These are phyloP conservation scores for Psilocybe cyanescens DNA, from an alignment of 768 basidiomycete species.

Conservation along the genomic window DNA sequence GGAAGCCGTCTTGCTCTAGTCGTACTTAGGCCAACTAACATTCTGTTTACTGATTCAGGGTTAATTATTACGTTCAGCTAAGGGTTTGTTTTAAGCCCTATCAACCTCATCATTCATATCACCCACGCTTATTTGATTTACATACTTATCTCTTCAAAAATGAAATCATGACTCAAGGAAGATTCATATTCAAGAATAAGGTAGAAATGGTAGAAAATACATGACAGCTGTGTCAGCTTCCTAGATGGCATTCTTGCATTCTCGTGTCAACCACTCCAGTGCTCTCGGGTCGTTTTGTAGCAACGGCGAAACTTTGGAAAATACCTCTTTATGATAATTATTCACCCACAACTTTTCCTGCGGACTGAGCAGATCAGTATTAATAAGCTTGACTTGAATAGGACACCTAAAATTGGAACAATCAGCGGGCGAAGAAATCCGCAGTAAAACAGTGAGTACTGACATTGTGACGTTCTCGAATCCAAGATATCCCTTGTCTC, in stretches of 20 bases:
- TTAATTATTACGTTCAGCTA: no score
- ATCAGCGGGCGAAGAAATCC: not conserved
- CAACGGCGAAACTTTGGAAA: constrained; percentile 73
- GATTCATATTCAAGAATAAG: no score
- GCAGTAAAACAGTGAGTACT: constrained; percentile 25
- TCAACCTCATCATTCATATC: no score
- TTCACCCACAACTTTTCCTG: constrained; percentile 84
- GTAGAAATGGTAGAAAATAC: no score
- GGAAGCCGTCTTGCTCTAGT: not conserved
- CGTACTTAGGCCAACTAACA: no score
- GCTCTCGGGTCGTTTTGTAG: constrained; percentile 65
- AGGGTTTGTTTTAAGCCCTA: no score
- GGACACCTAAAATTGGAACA: constrained; percentile 61
- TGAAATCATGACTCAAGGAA: no score
- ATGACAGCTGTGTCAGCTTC: no score
- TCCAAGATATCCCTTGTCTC: constrained; percentile 79
- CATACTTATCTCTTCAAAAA: no score
- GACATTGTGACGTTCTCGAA: constrained; percentile 91
- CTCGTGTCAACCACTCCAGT: constrained; percentile 63
- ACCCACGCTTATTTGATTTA: no score
- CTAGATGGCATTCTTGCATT: constrained; percentile 41
- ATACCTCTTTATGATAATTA: constrained; percentile 77
- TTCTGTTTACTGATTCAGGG: not conserved
- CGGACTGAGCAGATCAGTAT: constrained; percentile 58
- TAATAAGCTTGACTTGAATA: constrained; percentile 84